Conservation (phyloP, 176 grass and related monocot genomes). For the Avena sativa region DNA sequence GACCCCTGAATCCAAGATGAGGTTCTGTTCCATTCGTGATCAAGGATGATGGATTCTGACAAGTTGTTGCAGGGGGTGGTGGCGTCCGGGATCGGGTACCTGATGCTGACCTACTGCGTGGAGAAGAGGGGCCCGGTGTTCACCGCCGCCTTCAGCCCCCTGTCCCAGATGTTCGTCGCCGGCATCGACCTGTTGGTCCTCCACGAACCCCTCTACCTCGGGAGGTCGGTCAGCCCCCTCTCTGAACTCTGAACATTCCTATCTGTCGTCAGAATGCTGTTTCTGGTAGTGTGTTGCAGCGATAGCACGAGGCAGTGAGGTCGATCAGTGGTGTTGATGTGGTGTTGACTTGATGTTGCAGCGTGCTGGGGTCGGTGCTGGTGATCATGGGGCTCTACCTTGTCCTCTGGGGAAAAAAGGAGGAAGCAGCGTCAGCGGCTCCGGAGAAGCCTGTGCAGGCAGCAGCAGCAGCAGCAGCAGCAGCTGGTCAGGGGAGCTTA, state of each 20-base stretch:
- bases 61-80: constrained; percentile 60
- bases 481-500: background rate
- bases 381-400: constrained; percentile 79
- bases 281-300: background rate
- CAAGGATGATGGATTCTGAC: background rate
- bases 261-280: background rate
- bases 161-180: constrained; percentile 82
- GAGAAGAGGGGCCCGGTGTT: constrained; percentile 92
- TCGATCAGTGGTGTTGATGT: background rate
- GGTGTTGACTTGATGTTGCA: constrained; percentile 33
- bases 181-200: constrained; percentile 73
- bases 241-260: background rate
- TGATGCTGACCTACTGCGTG: constrained; percentile 84
- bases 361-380: constrained; percentile 72
- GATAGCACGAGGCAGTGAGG: background rate
- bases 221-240: constrained; percentile 48
- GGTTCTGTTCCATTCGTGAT: background rate
- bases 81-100: constrained; percentile 75
- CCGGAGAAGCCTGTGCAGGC: constrained; percentile 26
- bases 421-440: constrained; percentile 38
- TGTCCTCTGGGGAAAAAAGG: constrained; percentile 87
- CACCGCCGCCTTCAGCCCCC: constrained; percentile 87
- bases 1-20: background rate
- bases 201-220: constrained; percentile 73
- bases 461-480: background rate